Conservation (phyloP, 1,284 basidiomycete species). For the Trichosporon ovoides region DNA sequence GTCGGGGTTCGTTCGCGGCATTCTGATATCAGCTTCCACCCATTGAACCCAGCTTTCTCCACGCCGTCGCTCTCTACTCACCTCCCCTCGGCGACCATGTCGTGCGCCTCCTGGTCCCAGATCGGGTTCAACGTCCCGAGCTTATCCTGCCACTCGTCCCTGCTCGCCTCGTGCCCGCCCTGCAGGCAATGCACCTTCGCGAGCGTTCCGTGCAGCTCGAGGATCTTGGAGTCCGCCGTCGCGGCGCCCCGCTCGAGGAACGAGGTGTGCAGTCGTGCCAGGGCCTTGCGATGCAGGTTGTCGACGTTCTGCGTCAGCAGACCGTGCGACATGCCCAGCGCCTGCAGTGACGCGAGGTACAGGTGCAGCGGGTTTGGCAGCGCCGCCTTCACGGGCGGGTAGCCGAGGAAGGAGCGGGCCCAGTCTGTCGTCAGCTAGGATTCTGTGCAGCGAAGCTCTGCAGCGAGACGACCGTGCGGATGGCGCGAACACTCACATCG, state of each 20-base stretch:
- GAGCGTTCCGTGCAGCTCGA: constrained; percentile 84
- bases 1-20: constrained; percentile 79
- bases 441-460: not conserved
- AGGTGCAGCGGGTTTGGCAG: constrained; percentile 81
- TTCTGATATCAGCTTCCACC: constrained; percentile 28
- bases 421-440: constrained; percentile 43
- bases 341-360: constrained; percentile 72
- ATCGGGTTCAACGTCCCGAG: constrained; percentile 68
- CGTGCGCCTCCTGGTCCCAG: constrained; percentile 67
- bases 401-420: constrained; percentile 71
- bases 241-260: not conserved
- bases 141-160: constrained; percentile 67
- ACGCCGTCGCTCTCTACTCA: constrained; percentile 12
- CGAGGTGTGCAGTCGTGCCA: constrained; percentile 46
- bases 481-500: constrained; percentile 31
- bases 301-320: constrained; percentile 88
- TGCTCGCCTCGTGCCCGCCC: constrained; percentile 61
- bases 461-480: not conserved
- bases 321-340: constrained; percentile 59
- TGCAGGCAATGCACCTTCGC: constrained; percentile 71
- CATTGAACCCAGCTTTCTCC: not conserved
- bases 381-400: constrained; percentile 70
- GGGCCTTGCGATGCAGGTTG: constrained; percentile 73
- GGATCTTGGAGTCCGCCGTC: constrained; percentile 47
- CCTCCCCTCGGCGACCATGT: constrained; percentile 60